phyloP scores from a whole-genome alignment of 139 green algal genomes.

The Tetraselmis chui region DNA sequence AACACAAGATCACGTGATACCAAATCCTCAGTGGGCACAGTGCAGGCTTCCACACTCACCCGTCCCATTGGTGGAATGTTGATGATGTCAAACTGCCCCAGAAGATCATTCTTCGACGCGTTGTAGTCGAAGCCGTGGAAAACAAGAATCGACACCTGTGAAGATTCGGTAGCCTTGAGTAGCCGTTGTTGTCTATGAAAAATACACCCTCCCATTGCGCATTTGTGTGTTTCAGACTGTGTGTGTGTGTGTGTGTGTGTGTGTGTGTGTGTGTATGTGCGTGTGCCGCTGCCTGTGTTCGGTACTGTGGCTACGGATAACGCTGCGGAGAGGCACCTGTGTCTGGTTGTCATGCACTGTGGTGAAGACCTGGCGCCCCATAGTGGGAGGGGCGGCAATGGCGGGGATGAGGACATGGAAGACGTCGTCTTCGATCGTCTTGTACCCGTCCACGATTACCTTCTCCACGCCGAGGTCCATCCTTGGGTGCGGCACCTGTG shows the following conservation, averaged over 20 bases:
- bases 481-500: conserved; percentile 34
- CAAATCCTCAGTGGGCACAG: too few species aligned
- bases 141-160: conserved; percentile 37
- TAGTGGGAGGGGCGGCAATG: conserved; percentile 21
- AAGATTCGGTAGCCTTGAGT: too few species aligned
- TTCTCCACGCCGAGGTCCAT: conserved; percentile 42
- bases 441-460: conserved; percentile 10
- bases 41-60: too few species aligned
- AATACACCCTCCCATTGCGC: too few species aligned
- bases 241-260: too few species aligned
- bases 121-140: conserved; percentile 41
- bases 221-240: too few species aligned
- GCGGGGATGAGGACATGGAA: conserved; percentile 37
- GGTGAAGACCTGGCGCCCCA: conserved; percentile 32
- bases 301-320: neutral
- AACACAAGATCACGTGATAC: too few species aligned
- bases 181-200: too few species aligned
- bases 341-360: conserved; percentile 51
- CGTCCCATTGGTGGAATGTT: conserved; percentile 37
- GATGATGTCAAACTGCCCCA: conserved; percentile 53
- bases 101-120: conserved; percentile 43
- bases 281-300: neutral
- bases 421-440: conserved; percentile 19
- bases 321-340: conserved; percentile 3
- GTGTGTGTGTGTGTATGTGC: neutral